Percentiles rank a stretch among this genome's conserved stretches.
Conservation (phyloP, 495 filamentous ascomycete species). For the Penicillium alfredii region DNA sequence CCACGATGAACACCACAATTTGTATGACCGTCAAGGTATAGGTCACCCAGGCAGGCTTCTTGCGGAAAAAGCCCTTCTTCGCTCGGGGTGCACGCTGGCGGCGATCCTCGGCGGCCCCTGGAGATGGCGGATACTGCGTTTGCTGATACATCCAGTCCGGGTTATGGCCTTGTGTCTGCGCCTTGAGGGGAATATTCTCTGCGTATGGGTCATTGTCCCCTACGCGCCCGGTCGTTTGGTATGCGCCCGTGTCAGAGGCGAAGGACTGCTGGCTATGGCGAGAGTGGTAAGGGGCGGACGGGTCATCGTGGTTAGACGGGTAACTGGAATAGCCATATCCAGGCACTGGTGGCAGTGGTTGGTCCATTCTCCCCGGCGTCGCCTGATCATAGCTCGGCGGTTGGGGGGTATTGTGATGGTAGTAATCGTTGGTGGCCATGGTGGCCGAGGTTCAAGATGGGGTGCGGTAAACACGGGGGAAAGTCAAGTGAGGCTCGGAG, state of each 20-base stretch:
- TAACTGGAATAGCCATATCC: slow-evolving; percentile 26
- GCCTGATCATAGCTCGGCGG: slow-evolving; percentile 43
- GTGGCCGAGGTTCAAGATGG: too few species aligned
- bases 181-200: slow-evolving; percentile 48
- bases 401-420: slow-evolving; percentile 45
- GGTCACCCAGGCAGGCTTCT: slow-evolving; percentile 73
- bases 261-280: slow-evolving; percentile 40
- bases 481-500: too few species aligned
- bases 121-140: slow-evolving; percentile 35
- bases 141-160: slow-evolving; percentile 40
- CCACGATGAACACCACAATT: slow-evolving; percentile 80
- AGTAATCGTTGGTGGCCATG: slow-evolving; percentile 85
- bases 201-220: slow-evolving; percentile 41
- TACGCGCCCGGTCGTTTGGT: slow-evolving; percentile 26
- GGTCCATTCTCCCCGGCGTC: slow-evolving; percentile 22
- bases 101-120: slow-evolving; percentile 20
- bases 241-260: slow-evolving; percentile 29
- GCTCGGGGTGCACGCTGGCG: slow-evolving; percentile 15
- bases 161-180: slow-evolving; percentile 26
- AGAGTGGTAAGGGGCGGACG: slow-evolving; percentile 29
- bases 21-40: slow-evolving; percentile 75
- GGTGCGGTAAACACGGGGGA: too few species aligned
- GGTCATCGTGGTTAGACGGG: slow-evolving; percentile 23
- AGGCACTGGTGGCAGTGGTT: slow-evolving; percentile 20
- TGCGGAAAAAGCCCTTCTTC: slow-evolving; percentile 48